A percentile compares a stretch with the other conserved stretches of the same genome.
Conservation (phyloP, 768 basidiomycete genomes). For the Arthromyces matolae region DNA sequence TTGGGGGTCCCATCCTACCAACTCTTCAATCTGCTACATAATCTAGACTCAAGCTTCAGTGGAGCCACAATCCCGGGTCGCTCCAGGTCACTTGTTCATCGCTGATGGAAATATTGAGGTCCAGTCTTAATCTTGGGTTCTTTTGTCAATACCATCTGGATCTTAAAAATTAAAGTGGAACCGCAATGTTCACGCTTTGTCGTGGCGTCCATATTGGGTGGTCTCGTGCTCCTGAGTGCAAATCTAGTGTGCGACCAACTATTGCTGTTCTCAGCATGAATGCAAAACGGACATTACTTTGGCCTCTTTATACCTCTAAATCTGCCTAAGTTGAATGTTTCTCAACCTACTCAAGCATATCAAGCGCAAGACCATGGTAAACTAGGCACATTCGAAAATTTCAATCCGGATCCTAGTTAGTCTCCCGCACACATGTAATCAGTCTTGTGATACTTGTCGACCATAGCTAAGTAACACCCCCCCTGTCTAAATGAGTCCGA, state of each 20-base stretch:
- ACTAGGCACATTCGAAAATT: not conserved
- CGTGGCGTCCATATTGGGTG: constrained; percentile 6
- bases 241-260: constrained; percentile 5
- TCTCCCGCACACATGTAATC: constrained; percentile 29
- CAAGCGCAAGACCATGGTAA: not conserved
- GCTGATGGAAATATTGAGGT: constrained; percentile 1
- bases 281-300: no score
- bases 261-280: not conserved
- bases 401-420: constrained; percentile 6
- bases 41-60: constrained; percentile 5
- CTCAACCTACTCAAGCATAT: no score
- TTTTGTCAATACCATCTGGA: constrained; percentile 8
- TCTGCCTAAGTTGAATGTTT: no score
- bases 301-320: no score
- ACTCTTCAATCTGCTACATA: constrained; percentile 6
- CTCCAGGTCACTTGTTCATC: constrained; percentile 14
- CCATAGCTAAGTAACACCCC: not conserved
- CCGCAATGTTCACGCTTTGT: not conserved
- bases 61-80: not conserved
- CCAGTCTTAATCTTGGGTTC: no score
- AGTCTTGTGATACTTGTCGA: constrained; percentile 28
- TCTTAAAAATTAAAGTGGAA: constrained; percentile 10
- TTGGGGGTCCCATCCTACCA: constrained; percentile 14
- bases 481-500: constrained; percentile 7
- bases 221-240: constrained; percentile 9